Base-by-base conservation (phyloP, 1,284 basidiomycete species). In the Microbotryum scabiosae region DNA sequence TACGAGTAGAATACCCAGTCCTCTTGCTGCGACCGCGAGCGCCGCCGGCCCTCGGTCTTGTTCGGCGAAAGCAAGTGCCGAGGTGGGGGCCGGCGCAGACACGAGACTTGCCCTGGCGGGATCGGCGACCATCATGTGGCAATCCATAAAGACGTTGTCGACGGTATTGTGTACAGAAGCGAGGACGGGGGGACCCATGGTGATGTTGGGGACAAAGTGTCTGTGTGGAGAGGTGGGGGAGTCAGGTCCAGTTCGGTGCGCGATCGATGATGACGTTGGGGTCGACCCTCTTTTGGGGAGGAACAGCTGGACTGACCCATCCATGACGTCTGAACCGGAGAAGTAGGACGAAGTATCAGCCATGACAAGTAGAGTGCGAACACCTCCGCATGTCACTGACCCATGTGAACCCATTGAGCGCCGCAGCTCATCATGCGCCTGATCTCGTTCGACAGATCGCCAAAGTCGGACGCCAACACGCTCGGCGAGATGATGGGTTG, bases 101-200 rank as follows among this genome's bases (percentile, higher is more conserved):
- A 46, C 6, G 26, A 45, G 43, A 69, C 77, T 41, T 71, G 89
- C 92, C 81, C 87, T 85, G 71, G 88, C 87, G 3, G 96, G 96
- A 64, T 97, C 81, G 0, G 92, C 78, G 20, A 99, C 96, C 96
- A 99, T 99, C 96, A 98, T 98, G 78, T 99, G 96, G 77, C 93
- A 97, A 77, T 99, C 96, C 94, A 99, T 98, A 78, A 93, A 98
- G 69, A 97, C 94, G 60, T 85, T 87, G 6, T 93, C 92, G 23
- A 97, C 82, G 51, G 85, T 84, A 76, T 93, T 92, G 59, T 82
- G 80, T n/a, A 99, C 87, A 67, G 85, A 90, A 23, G 86, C 80
- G 44, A 98, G 82, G 55, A 98, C 83, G 3, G 94, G 94, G 30
- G 92, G 85, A 59, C 91, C 90, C 92, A 76, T 59, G 23, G 92